Conservation (phyloP, 2,329 filamentous ascomycete species). For the Lizonia empirigonia region DNA sequence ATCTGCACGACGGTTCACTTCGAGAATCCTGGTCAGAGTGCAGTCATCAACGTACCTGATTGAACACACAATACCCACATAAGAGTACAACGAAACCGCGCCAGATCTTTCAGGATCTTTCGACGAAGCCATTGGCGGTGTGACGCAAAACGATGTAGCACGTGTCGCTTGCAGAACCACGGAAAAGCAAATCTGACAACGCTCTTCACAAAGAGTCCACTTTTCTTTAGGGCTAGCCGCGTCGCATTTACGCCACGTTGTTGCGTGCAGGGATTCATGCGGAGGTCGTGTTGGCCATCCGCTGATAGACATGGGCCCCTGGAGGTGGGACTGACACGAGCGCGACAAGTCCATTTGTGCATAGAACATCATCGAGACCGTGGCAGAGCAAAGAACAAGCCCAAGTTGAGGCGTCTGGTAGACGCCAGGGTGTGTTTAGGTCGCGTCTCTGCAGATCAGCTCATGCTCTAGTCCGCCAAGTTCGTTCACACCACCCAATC, state of each 20-base stretch:
- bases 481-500: background rate
- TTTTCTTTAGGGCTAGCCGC: background rate
- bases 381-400: background rate
- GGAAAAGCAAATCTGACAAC: background rate
- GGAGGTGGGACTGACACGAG: no score
- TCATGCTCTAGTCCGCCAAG: background rate
- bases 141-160: background rate
- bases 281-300: background rate
- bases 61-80: background rate
- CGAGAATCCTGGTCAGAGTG: background rate
- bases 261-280: background rate
- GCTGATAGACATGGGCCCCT: background rate
- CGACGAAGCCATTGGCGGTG: slow-evolving; percentile 1
- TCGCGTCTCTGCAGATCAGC: slow-evolving; percentile 10
- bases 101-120: slow-evolving; percentile 1
- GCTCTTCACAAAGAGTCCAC: no score
- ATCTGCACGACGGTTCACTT: background rate
- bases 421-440: background rate
- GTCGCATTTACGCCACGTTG: background rate
- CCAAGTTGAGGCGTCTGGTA: background rate
- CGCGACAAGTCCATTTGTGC: background rate
- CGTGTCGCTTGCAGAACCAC: slow-evolving; percentile 1
- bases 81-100: slow-evolving; percentile 1
- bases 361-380: background rate
- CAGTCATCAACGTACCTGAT: background rate